Evolutionary conservation across 441 rosid species (phyloP).

Genomic region (Arabidopsis lyrata): DNA sequence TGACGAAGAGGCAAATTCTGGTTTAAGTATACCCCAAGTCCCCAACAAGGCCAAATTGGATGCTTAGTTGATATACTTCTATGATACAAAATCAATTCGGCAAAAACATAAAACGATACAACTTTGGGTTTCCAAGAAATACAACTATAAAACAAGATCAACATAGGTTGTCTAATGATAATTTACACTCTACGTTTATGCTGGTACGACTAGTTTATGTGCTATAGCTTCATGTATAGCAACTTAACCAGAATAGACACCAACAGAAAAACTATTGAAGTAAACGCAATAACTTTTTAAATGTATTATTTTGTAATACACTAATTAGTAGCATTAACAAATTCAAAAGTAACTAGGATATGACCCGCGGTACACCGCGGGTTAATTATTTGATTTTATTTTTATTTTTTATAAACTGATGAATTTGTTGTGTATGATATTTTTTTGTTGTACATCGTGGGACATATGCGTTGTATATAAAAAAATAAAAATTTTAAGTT

Average conservation of each 20-base stretch:
- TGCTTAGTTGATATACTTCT: slow-evolving; percentile 11
- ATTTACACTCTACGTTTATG: not conserved
- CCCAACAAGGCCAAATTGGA: slow-evolving; percentile 25
- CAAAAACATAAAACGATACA: not conserved
- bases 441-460: no score
- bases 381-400: no score
- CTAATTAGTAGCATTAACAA: slow-evolving; percentile 23
- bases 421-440: no score
- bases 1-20: slow-evolving; percentile 37
- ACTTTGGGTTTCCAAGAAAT: not conserved
- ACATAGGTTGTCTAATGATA: slow-evolving; percentile 7
- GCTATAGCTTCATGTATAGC: not conserved
- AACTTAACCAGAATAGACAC: not conserved
- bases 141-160: not conserved
- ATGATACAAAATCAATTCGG: not conserved
- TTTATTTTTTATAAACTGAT: no score
- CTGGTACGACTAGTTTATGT: not conserved
- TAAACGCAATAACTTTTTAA: not conserved
- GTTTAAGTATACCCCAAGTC: slow-evolving; percentile 18
- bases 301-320: not conserved
- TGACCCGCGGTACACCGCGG: no score
- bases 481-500: no score
- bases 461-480: no score
- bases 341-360: slow-evolving; percentile 30
- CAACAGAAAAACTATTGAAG: not conserved